These are phyloP conservation scores for Sphagnum fallax DNA, from an alignment of 228 moss, liverwort and hornwort species.

Conservation along the genomic window DNA sequence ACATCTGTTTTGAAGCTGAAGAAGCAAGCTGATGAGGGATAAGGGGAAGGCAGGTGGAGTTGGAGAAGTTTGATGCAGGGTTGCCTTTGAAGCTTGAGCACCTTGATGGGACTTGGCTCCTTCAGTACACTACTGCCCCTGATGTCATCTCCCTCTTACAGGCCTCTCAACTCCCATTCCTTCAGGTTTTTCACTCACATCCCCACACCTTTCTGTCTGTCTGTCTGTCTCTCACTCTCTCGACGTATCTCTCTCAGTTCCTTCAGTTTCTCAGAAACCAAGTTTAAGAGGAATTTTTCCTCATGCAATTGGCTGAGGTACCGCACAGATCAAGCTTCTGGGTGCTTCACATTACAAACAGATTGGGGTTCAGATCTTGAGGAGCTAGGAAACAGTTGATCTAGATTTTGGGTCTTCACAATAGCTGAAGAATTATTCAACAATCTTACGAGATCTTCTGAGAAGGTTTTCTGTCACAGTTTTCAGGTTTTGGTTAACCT, in stretches of 20 bases:
- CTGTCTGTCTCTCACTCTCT: background rate
- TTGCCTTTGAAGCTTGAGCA: conserved; percentile 50
- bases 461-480: too few relatives aligned
- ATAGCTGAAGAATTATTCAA: background rate
- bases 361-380: background rate
- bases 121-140: conserved; percentile 80
- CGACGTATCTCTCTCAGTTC: background rate
- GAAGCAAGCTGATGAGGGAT: background rate
- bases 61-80: conserved; percentile 85
- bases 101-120: conserved; percentile 78
- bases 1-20: conserved; percentile 22
- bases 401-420: background rate
- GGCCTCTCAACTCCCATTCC: conserved; percentile 64
- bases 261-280: background rate
- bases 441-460: too few relatives aligned
- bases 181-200: conserved; percentile 30
- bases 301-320: too few relatives aligned
- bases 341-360: background rate
- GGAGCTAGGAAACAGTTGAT: background rate
- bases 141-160: conserved; percentile 79
- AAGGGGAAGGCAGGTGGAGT: conserved; percentile 81
- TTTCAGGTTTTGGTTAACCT: too few relatives aligned
- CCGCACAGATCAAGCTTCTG: background rate
- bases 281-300: background rate
- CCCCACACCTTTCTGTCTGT: background rate